Evolutionary conservation across 768 basidiomycete species (phyloP).

Genomic region (Leccinum subtestaceum): DNA sequence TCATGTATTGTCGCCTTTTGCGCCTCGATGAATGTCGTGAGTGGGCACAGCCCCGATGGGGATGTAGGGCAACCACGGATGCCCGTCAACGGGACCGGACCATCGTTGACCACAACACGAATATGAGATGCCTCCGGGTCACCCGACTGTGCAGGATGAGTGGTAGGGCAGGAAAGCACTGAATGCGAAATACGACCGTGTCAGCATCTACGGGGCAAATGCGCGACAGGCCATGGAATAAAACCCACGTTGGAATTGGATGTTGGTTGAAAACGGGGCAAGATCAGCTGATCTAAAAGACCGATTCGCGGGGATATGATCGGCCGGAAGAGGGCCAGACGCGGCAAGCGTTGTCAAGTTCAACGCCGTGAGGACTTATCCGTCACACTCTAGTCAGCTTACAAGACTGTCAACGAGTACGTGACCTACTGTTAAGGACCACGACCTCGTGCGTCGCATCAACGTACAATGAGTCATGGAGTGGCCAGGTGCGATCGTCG

Average conservation of each 20-base stretch:
- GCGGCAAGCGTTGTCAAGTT: conserved; percentile 74
- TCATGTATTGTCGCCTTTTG: conserved; percentile 62
- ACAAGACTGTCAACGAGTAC: background rate
- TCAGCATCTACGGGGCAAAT: background rate
- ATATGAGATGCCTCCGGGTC: conserved; percentile 52
- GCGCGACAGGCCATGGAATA: background rate
- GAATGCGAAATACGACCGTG: background rate
- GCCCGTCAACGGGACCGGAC: conserved; percentile 74
- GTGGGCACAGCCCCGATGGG: conserved; percentile 63
- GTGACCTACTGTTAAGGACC: conserved; percentile 66
- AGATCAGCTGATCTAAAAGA: conserved; percentile 75
- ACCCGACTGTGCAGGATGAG: background rate
- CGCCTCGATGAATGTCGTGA: conserved; percentile 67
- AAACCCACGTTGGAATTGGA: conserved; percentile 80
- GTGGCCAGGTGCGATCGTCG: conserved; percentile 64
- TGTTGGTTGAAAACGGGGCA: conserved; percentile 84
- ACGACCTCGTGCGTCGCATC: conserved; percentile 94
- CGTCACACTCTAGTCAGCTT: background rate
- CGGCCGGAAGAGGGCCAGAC: conserved; percentile 70
- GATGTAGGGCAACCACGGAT: conserved; percentile 70
- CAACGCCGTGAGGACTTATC: conserved; percentile 74
- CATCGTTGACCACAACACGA: conserved; percentile 86
- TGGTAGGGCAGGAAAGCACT: conserved; percentile 58
- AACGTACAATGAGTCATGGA: conserved; percentile 72
- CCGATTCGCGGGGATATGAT: conserved; percentile 62